These are phyloP conservation scores for Plasmodium vivax DNA, from an alignment of 169 alveolate genomes.

Conservation along the genomic window DNA sequence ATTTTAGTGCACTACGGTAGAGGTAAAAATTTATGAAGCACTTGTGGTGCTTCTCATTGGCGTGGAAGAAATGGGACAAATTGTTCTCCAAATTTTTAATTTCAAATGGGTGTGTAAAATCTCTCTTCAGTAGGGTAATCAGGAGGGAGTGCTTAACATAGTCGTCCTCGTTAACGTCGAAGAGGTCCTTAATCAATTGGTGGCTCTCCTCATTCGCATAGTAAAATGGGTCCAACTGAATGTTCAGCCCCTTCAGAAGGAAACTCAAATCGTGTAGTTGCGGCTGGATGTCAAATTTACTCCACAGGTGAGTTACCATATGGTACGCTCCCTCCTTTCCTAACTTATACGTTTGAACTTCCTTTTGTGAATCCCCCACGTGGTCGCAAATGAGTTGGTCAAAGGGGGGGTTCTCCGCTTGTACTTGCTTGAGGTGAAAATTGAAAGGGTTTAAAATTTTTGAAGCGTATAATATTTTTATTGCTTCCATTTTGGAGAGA, in stretches of 20 bases:
- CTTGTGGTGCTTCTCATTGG: background rate
- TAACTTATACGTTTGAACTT: background rate
- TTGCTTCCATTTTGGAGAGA: background rate
- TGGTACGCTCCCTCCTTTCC: background rate
- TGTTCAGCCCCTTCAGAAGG: background rate
- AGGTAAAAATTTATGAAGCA: slow-evolving; percentile 4
- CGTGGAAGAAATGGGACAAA: slow-evolving; percentile 8
- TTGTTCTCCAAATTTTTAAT: slow-evolving; percentile 19
- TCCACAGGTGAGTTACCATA: background rate
- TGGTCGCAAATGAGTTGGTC: background rate
- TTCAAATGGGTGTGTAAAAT: background rate
- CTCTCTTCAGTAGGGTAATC: background rate
- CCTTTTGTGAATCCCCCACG: background rate
- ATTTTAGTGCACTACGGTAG: background rate
- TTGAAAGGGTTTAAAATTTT: slow-evolving; percentile 35
- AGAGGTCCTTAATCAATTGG: background rate
- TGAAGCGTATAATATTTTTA: background rate
- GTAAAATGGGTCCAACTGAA: slow-evolving; percentile 11
- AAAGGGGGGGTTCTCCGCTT: background rate
- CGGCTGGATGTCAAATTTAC: background rate
- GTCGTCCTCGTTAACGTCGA: background rate
- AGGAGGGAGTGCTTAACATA: background rate
- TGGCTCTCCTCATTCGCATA: background rate
- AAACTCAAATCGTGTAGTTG: slow-evolving; percentile 29
- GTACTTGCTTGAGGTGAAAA: slow-evolving; percentile 14